These are phyloP conservation scores for Epichloe elymi DNA, from an alignment of 2,329 filamentous ascomycete genomes.

Conservation along the genomic window DNA sequence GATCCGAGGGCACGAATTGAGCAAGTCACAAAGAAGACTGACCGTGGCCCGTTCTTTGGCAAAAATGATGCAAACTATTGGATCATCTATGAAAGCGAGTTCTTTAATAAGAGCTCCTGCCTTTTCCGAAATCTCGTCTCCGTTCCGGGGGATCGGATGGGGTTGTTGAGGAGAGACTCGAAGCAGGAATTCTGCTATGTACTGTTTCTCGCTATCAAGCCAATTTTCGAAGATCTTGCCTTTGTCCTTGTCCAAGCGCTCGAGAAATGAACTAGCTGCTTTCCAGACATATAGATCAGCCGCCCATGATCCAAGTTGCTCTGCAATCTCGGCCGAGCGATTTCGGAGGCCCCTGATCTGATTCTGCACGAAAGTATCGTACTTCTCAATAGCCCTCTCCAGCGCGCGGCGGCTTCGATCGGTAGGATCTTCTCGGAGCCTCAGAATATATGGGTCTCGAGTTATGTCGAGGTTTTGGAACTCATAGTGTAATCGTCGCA, in stretches of 20 bases:
- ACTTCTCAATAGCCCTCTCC: constrained; percentile 23
- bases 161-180: constrained; percentile 16
- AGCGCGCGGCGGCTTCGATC: constrained; percentile 28
- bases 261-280: constrained; percentile 26
- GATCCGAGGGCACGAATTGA: constrained; percentile 38
- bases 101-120: constrained; percentile 37
- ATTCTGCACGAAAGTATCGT: constrained; percentile 37
- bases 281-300: constrained; percentile 50
- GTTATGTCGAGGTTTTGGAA: constrained; percentile 37
- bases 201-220: constrained; percentile 38
- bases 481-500: constrained; percentile 30
- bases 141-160: constrained; percentile 6
- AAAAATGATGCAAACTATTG: constrained; percentile 51
- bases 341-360: constrained; percentile 43
- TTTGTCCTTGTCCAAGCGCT: constrained; percentile 8
- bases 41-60: constrained; percentile 50
- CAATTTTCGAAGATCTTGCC: constrained; percentile 24
- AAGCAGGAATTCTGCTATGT: constrained; percentile 35
- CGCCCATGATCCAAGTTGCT: constrained; percentile 55
- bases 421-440: constrained; percentile 28
- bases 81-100: constrained; percentile 30
- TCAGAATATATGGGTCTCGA: constrained; percentile 46
- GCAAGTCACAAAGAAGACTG: constrained; percentile 42
- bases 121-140: constrained; percentile 40
- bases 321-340: constrained; percentile 35